These are phyloP conservation scores for Jatropha curcas DNA, from an alignment of 345 rosid genomes.

Conservation along the genomic window DNA sequence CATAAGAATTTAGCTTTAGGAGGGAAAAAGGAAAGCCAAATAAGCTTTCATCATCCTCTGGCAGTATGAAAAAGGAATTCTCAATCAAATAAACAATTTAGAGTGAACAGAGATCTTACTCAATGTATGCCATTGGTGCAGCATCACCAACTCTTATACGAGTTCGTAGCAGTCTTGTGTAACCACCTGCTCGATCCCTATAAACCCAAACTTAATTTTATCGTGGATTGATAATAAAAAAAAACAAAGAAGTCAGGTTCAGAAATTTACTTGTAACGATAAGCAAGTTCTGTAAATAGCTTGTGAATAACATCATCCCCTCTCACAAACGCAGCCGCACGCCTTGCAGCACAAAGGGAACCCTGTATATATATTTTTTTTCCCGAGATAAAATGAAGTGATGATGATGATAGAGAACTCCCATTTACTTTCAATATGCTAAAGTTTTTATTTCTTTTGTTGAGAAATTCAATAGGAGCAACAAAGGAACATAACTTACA, in stretches of 20 bases:
- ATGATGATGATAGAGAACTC: background rate
- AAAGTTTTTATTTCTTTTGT: too few species aligned
- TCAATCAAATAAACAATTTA: background rate
- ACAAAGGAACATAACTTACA: background rate
- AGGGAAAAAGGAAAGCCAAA: too few species aligned
- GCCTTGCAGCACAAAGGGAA: slow-evolving; percentile 75
- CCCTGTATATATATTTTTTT: slow-evolving; percentile 55
- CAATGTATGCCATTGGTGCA: slow-evolving; percentile 93
- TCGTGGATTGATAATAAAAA: background rate
- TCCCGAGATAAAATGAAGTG: background rate
- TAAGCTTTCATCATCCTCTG: background rate
- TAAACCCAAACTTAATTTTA: slow-evolving; percentile 10
- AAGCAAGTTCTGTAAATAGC: slow-evolving; percentile 81
- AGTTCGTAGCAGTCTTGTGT: slow-evolving; percentile 83
- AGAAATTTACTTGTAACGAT: slow-evolving; percentile 70
- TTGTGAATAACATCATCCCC: slow-evolving; percentile 94
- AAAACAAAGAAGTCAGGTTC: background rate
- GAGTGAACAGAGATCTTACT: slow-evolving; percentile 47
- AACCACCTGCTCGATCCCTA: slow-evolving; percentile 94
- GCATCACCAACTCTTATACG: slow-evolving; percentile 96
- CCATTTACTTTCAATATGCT: background rate
- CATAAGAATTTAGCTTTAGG: too few species aligned
- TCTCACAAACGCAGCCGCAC: slow-evolving; percentile 85
- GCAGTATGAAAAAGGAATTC: slow-evolving; percentile 3
- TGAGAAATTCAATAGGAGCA: background rate